Base-by-base conservation (phyloP, 1,139 yeast genomes). In the Taphrina confusa region DNA sequence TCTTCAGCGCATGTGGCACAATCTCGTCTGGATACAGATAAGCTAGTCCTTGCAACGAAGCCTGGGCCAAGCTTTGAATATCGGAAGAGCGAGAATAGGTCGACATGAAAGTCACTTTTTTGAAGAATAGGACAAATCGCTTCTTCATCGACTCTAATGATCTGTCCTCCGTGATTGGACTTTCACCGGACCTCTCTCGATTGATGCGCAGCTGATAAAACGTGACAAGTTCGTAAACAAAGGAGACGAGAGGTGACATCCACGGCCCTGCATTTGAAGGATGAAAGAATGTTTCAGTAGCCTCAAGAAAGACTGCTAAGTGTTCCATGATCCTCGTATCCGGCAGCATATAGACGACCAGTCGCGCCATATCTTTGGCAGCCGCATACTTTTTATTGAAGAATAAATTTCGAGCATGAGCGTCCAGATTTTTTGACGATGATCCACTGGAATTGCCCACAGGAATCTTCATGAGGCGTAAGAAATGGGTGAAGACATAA, bases 201-300 rank as follows among this genome's bases (percentile, higher is more conserved):
- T 74, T 73, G 72, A 76, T 68, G 28, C 79, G 67, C 49, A 66
- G 59, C 5, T 69, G 64, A 52, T 74, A 73, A 28, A 54, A 63
- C 37, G 70, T 72, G 0, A 72, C 71, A 39, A 74, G 59, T 25
- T 63, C 70, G 64, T 81, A 79, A 11, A 87, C 74, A 33, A 87
- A 77, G 63, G 82, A 82, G 0, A 94, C 79, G 42, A 92, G 81
- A 4, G 86, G 77, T 46, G 80, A 74, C 0, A 95, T 81, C 97
- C 98, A 91, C 22, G 80, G 79, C 0, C 97, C 97, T 18, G 79
- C 73, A 70, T 91, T 91, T 0, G 97, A 90, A 3, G 98, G 98
- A 72, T 92, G 97, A 11, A 84, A 84, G 72, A 85, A 88, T 36
- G 96, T 87, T 65, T 82, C 85, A n/a, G 90, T 76, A 0, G 95